Base-by-base conservation (phyloP, 352 stramenopile genomes). In the Discostella stelligera region DNA sequence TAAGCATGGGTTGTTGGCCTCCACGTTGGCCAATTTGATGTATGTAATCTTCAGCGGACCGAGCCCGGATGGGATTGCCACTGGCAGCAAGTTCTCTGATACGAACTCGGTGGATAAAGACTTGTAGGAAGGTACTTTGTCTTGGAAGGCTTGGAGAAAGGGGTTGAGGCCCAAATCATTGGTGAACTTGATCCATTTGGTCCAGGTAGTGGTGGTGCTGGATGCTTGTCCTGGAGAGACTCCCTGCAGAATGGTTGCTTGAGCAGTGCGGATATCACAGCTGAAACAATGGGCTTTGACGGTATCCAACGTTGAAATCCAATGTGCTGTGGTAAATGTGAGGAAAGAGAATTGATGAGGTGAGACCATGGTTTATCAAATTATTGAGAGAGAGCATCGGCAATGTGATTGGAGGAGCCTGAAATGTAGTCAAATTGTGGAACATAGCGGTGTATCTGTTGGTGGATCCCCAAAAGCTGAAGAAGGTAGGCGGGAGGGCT, bases 51-150 rank as follows among this genome's bases (percentile, higher is more conserved):
- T 83, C 70, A 59, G 54, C 63, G 14, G 64, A 60, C 52, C 59
- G 49, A 69, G 75, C 9, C 32, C 59, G 18, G 46, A 83, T 49
- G 41, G 41, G 41, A 49, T 49, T 49, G 41, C 41, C 41, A 14
- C 14, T 8, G 41, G 41, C 8, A 14, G 76, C 70, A 60, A 80
- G 48, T 59, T 63, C 50, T 53, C 77, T 54, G 32, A 32, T 20
- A 84, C 86, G n/a, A n/a, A n/a, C n/a, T n/a, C n/a, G n/a, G n/a
- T n/a, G n/a, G n/a, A n/a, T n/a, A n/a, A n/a, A n/a, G 66, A 84
- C 58, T 76, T 84, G 77, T 39, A 88, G 66, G 71, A n/a, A 20
- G 66, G 62, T 39, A 80, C 46, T 60, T 72, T 75, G 41, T 86
- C 71, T 21, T 41, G 0, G 66, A 75, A 44, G 54, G 39, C 21